Base-by-base conservation (phyloP, 1,139 yeast genomes). In the Lodderomyces orthopsilosis region DNA sequence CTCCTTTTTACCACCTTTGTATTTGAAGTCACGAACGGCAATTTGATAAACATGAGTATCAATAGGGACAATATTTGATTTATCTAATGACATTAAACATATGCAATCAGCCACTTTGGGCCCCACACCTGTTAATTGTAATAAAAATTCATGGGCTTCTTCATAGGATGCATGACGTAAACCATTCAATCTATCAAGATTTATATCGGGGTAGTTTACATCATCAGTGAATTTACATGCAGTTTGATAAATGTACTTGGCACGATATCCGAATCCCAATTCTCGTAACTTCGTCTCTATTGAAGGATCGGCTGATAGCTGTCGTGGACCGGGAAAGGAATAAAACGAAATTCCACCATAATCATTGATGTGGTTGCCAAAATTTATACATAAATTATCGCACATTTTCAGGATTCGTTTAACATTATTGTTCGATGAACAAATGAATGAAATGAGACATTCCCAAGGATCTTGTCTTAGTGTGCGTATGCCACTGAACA, bases 381-480 rank as follows among this genome's bases (percentile, higher is more conserved):
- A 94, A 45, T 85, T 74, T 1, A 66, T 56, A 57, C 96, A 85
- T 37, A 93, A 67, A 44, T 75, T 77, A 49, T 89, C 91, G 57
- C 96, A 94, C 96, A 94, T 90, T 54, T 85, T 85, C 2, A 96
- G 85, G 38, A 94, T 94, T 36, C 99, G 74, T 58, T 91, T 88
- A 45, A 93, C 95, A 57, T 93, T 94, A 63, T 93, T 93, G 62
- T 93, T 93, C n/a, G 96, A 84, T 3, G 96, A 88, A 62, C 98
- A 93, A 18, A 93, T 94, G 53, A 93, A 93, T 2, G 94, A 85
- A 17, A 93, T 66, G 38, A 89, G 68, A 36, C 94, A 89, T 56
- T 94, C 98, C 98, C 98, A 93, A 0, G 98, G 98, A 51, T 91
- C 96, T 61, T 93, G 98, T 41, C 91, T 74, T 24, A 91, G 74